These are phyloP conservation scores for Brassica hybrid DNA, from an alignment of 441 rosid genomes.

Conservation along the genomic window DNA sequence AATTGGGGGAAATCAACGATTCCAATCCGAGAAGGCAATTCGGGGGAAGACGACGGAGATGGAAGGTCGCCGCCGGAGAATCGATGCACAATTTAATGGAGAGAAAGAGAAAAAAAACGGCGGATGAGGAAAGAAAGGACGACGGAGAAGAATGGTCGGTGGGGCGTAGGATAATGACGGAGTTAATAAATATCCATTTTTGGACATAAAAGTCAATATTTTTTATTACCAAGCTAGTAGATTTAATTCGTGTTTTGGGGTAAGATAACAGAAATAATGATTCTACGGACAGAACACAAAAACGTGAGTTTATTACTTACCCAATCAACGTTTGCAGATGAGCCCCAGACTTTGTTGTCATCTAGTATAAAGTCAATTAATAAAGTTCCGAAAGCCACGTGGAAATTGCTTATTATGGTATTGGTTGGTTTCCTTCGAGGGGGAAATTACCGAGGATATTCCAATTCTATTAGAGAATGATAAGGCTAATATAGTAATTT, in stretches of 20 bases:
- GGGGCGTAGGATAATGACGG: constrained; percentile 27
- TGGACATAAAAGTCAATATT: constrained; percentile 13
- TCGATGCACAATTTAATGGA: background rate
- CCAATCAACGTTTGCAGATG: constrained; percentile 30
- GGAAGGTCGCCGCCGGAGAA: background rate
- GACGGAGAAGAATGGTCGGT: constrained; percentile 11
- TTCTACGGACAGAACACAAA: constrained; percentile 34
- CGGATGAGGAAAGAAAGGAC: background rate
- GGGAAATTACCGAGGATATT: background rate
- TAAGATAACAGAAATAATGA: constrained; percentile 6
- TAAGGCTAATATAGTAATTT: background rate
- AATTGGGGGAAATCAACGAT: constrained; percentile 5
- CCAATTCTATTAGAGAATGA: background rate
- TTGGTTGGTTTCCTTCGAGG: background rate
- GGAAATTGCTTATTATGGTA: constrained; percentile 20
- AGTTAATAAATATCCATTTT: constrained; percentile 27
- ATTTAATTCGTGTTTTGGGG: background rate
- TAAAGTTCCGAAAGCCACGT: constrained; percentile 1
- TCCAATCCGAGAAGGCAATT: background rate
- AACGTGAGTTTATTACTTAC: constrained; percentile 19
- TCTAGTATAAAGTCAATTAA: background rate
- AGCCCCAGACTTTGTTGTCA: background rate
- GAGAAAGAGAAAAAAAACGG: background rate
- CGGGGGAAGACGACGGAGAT: too few relatives aligned
- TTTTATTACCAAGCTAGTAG: constrained; percentile 7